Conservation (phyloP, 2,329 filamentous ascomycete genomes). For the Ophiostoma pallidulum region DNA sequence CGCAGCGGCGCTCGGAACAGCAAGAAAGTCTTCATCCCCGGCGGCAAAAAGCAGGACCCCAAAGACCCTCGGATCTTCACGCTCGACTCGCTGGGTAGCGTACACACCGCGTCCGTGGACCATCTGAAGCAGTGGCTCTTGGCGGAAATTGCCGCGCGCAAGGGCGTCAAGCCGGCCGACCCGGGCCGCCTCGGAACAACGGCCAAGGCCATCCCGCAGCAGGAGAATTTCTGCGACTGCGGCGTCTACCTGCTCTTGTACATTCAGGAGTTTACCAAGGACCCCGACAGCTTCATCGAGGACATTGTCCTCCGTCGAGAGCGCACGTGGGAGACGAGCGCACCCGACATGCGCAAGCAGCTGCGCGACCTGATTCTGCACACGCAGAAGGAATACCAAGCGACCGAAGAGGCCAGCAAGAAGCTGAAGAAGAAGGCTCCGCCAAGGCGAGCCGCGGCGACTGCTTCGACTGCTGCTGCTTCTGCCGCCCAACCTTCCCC, state of each 20-base stretch:
- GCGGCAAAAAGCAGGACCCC: constrained; percentile 34
- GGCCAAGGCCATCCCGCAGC: constrained; percentile 65
- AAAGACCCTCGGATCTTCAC: constrained; percentile 66
- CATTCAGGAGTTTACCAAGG: constrained; percentile 66
- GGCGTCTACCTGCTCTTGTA: constrained; percentile 82
- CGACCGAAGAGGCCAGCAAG: constrained; percentile 29
- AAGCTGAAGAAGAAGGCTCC: constrained; percentile 15
- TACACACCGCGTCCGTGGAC: constrained; percentile 54
- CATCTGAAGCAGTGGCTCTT: constrained; percentile 68
- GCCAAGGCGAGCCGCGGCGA: not conserved
- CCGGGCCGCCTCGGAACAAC: constrained; percentile 44
- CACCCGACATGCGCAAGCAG: constrained; percentile 49
- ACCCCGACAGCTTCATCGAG: constrained; percentile 61
- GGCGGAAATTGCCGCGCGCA: constrained; percentile 60
- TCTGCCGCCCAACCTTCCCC: too few relatives aligned
- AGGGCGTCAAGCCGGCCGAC: constrained; percentile 31
- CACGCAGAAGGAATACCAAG: constrained; percentile 50
- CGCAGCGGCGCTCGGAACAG: constrained; percentile 15
- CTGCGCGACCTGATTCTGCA: constrained; percentile 58
- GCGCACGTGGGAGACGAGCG: constrained; percentile 43
- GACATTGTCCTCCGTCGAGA: constrained; percentile 54
- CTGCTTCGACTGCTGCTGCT: not conserved
- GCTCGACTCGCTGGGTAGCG: constrained; percentile 69
- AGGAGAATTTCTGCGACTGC: constrained; percentile 81
- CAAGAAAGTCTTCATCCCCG: constrained; percentile 25